These are phyloP conservation scores for Fusarium sp. DNA, from an alignment of 2,329 filamentous ascomycete genomes.

Conservation along the genomic window DNA sequence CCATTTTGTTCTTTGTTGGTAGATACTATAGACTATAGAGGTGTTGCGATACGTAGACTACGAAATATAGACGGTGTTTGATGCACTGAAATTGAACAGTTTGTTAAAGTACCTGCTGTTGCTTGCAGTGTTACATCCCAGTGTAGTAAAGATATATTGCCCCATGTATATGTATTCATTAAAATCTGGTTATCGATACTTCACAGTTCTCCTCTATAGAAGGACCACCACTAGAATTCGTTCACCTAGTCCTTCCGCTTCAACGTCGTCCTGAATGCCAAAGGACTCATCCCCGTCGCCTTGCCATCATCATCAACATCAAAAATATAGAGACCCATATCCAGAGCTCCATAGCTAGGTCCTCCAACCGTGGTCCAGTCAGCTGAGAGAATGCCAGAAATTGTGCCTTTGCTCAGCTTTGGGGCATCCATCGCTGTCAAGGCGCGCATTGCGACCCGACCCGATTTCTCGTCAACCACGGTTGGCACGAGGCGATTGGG, in stretches of 20 bases:
- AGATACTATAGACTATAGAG: neutral
- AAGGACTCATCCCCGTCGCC: neutral
- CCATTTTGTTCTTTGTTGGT: neutral
- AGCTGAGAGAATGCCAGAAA: neutral
- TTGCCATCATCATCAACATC: constrained; percentile 1
- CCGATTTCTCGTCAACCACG: neutral
- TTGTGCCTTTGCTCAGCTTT: neutral
- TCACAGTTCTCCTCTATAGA: no score
- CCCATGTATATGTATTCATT: no score
- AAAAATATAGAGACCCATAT: neutral
- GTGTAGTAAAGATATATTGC: no score
- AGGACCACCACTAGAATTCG: no score
- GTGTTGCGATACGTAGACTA: neutral
- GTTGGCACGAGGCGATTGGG: neutral
- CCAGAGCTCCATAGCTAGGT: neutral
- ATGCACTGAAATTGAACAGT: neutral
- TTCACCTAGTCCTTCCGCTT: neutral
- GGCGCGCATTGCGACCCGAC: neutral
- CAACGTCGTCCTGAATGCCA: neutral
- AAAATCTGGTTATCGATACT: no score
- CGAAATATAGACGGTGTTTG: neutral
- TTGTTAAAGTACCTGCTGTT: neutral
- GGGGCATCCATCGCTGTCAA: neutral
- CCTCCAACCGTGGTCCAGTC: neutral
- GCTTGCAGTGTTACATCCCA: no score